Evolutionary conservation across 805 yeast genomes (phyloP), one percentile per base, ranked within the genome.

Genomic region (Nakazawaea siamensis): DNA sequence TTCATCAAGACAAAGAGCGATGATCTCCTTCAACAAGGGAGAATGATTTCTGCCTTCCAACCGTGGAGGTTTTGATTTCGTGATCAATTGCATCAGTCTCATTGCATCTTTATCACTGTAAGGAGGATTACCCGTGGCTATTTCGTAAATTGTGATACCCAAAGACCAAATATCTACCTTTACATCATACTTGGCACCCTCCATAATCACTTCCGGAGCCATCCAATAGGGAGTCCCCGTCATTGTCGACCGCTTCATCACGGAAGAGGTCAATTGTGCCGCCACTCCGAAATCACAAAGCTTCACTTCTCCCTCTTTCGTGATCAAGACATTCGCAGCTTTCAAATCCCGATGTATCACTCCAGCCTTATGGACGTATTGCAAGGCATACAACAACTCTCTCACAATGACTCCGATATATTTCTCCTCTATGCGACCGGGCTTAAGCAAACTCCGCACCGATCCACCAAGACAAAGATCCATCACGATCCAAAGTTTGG

Each of bases 201-300:
- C 97, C 60, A 84, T 71, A 26, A 90, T 90, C 21, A 90, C 98
- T 55, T 90, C 98, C 0, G 98, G 98, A 0, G 98, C 97, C 98
- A 92, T 92, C 98, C 98, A 92, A 53, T 87, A 92, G 0, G 94
- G 94, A 1, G 94, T 83, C 6, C 94, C 94, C 0, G 95, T 97
- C 75, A 94, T 87, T 0, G 98, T 92, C 24, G 90, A 83, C 47
- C 98, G 68, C 52, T 87, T 85, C 30, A 79, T 55, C 14, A 77
- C 74, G 25, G 79, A 70, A 24, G 88, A 69, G 2, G 94, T 75
- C 29, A 88, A 63, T 52, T 86, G 90, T 2, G 97, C 97, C 1
- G 99, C 98, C 16, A 94, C 98, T 21, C 99, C 99, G 59, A 92
- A 92, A 57, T 92, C 99, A 66, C 97, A 90, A 29, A 92, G 68